These are phyloP conservation scores for Heterobasidion occidentale DNA, from an alignment of 1,284 basidiomycete genomes.

Conservation along the genomic window DNA sequence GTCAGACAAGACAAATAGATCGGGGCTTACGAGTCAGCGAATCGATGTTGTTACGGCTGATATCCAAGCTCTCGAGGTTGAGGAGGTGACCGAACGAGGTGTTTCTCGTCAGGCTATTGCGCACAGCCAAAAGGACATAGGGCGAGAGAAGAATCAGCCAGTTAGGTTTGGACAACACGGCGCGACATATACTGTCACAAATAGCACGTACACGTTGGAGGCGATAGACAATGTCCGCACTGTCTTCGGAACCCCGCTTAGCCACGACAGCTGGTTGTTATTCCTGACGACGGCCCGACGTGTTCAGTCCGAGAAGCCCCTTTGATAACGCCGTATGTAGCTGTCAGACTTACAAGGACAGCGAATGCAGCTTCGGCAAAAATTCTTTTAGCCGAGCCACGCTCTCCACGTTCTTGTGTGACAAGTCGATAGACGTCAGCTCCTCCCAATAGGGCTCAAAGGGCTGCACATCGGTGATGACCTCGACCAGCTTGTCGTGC, in stretches of 20 bases:
- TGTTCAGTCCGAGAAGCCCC: neutral
- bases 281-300: constrained; percentile 40
- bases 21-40: constrained; percentile 67
- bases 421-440: constrained; percentile 72
- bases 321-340: neutral
- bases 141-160: neutral
- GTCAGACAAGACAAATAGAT: constrained; percentile 9
- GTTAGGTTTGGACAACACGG: neutral
- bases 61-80: constrained; percentile 85
- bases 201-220: constrained; percentile 57
- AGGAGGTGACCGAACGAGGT: constrained; percentile 86
- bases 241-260: constrained; percentile 77
- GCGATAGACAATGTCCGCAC: constrained; percentile 79
- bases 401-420: constrained; percentile 76
- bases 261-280: constrained; percentile 76
- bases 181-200: constrained; percentile 1
- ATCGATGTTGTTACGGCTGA: constrained; percentile 87
- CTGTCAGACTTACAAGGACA: constrained; percentile 60
- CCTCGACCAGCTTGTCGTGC: constrained; percentile 83
- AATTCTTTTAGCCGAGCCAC: constrained; percentile 93
- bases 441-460: constrained; percentile 95
- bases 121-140: neutral
- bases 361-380: constrained; percentile 75
- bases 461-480: constrained; percentile 92
- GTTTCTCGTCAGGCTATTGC: constrained; percentile 64